phyloP scores from a whole-genome alignment of 2,329 filamentous ascomycete species.

The Colletotrichum tamarilloi region DNA sequence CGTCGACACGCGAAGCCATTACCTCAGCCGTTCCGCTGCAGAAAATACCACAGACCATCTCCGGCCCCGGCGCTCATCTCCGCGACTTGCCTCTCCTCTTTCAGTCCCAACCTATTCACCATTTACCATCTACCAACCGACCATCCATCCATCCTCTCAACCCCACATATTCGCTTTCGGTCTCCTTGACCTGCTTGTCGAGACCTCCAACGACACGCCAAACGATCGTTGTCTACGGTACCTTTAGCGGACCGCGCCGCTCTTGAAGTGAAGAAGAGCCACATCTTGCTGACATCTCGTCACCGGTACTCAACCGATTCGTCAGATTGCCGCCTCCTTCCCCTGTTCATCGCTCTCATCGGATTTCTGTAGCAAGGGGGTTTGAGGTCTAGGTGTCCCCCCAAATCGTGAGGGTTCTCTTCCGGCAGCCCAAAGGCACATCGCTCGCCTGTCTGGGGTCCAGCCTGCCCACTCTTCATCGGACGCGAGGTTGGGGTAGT shows the following conservation, averaged over 20 bases:
- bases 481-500: neutral
- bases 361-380: constrained; percentile 10
- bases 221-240: neutral
- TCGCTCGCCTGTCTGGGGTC: neutral
- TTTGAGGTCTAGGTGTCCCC: neutral
- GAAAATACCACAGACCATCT: constrained; percentile 2
- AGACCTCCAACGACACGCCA: neutral
- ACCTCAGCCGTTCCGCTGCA: neutral
- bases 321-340: neutral
- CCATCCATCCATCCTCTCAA: neutral
- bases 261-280: neutral
- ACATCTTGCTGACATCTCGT: constrained; percentile 7
- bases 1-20: neutral
- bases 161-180: constrained; percentile 33
- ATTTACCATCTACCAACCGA: neutral
- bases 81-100: neutral
- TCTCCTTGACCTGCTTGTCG: constrained; percentile 7
- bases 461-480: neutral
- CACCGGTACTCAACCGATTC: constrained; percentile 11
- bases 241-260: constrained; percentile 1
- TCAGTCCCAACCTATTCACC: neutral
- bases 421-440: neutral
- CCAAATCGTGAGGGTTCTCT: neutral
- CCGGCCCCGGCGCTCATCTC: neutral
- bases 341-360: neutral